Evolutionary conservation across 179 eudicot genomes (phyloP).

Genomic region (Gypsophila paniculata): DNA sequence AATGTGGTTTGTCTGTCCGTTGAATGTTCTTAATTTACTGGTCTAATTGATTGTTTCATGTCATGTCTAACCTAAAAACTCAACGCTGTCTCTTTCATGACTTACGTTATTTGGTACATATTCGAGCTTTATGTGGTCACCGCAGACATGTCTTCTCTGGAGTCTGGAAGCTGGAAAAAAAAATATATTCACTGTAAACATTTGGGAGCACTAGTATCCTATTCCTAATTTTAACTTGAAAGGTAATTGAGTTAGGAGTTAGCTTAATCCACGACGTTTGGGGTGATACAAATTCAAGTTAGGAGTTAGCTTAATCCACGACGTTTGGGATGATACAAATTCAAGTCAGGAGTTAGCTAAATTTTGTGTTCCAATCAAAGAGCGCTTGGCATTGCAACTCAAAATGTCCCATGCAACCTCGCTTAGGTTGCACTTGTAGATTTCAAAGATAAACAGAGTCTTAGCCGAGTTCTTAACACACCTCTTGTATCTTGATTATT

Average conservation of each 20-base stretch:
- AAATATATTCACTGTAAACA: background rate
- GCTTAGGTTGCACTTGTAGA: background rate
- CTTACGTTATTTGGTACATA: background rate
- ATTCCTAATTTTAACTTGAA: background rate
- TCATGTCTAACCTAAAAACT: background rate
- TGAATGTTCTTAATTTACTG: background rate
- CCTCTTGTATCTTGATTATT: background rate
- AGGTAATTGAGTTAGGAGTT: background rate
- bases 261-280: too few species aligned
- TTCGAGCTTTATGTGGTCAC: constrained; percentile 8
- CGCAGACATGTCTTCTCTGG: background rate
- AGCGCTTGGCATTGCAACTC: background rate
- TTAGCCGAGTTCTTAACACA: background rate
- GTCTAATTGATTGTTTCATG: background rate
- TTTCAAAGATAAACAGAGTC: background rate
- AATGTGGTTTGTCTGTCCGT: background rate
- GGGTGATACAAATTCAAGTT: background rate
- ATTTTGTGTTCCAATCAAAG: too few species aligned
- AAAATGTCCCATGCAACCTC: background rate
- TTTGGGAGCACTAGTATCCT: background rate
- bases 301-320: background rate
- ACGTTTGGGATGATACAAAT: too few species aligned
- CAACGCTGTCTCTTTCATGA: background rate
- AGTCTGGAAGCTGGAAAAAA: background rate
- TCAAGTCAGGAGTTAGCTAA: too few species aligned